phyloP scores from a whole-genome alignment of 75 land plant genomes.

The Adiantum capillusveneris region DNA sequence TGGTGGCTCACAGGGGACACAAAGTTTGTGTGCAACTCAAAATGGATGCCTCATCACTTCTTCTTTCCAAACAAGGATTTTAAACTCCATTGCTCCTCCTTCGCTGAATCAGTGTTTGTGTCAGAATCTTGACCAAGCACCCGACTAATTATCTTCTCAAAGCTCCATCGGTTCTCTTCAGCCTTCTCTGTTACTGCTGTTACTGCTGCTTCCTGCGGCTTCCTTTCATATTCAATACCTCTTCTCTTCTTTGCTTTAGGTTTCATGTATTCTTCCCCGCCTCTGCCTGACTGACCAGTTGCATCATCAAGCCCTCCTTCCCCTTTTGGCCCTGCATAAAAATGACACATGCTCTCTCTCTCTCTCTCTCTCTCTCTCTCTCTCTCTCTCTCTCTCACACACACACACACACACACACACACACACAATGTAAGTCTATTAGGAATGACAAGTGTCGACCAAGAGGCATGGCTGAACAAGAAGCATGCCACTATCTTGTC shows the following conservation, averaged over 20 bases:
- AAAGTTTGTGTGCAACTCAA: too few species aligned
- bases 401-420: too few species aligned
- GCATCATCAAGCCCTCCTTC: conserved; percentile 47
- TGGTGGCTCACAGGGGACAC: too few species aligned
- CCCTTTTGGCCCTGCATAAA: conserved; percentile 35
- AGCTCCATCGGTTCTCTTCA: conserved; percentile 12
- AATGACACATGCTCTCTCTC: too few species aligned
- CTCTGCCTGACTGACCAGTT: conserved; percentile 35
- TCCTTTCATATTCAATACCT: not conserved
- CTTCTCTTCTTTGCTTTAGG: conserved; percentile 8
- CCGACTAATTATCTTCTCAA: conserved; percentile 17
- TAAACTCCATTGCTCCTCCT: conserved; percentile 12
- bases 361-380: too few species aligned
- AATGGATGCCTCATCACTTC: too few species aligned
- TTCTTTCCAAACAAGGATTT: conserved; percentile 20
- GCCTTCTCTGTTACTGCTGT: conserved; percentile 8
- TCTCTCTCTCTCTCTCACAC: too few species aligned
- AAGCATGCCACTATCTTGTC: too few species aligned
- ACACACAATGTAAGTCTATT: too few species aligned
- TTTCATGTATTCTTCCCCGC: conserved; percentile 11
- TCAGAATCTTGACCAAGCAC: conserved; percentile 14
- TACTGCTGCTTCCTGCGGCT: not conserved
- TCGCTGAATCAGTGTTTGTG: conserved; percentile 13
- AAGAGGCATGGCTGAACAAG: too few species aligned
- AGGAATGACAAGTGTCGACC: too few species aligned